Conservation (phyloP, 169 alveolate species). For the Plasmodium blacklocki region DNA sequence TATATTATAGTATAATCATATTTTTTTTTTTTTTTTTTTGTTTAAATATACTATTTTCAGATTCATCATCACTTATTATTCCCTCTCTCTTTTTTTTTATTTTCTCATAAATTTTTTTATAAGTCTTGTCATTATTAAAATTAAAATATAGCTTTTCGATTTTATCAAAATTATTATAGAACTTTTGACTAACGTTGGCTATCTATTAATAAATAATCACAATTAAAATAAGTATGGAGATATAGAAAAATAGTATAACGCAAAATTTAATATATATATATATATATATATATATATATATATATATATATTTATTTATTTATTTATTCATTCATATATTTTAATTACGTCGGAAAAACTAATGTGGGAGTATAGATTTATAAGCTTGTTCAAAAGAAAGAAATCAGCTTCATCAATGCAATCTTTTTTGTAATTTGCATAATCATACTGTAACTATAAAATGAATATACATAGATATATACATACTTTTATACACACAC, state of each 20-base stretch:
- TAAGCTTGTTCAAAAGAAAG: constrained; percentile 32
- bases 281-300: constrained; percentile 3
- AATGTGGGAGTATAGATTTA: constrained; percentile 34
- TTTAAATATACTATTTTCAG: constrained; percentile 25
- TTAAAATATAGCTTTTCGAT: constrained; percentile 51
- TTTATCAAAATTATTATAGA: constrained; percentile 46
- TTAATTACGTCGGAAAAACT: constrained; percentile 47
- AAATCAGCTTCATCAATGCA: not conserved
- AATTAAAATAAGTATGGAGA: not conserved
- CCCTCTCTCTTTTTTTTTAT: constrained; percentile 39
- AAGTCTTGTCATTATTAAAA: constrained; percentile 63
- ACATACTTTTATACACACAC: not conserved
- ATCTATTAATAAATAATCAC: not conserved
- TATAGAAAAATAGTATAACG: not conserved
- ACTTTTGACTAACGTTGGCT: constrained; percentile 40
- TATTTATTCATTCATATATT: no score
- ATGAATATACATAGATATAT: not conserved
- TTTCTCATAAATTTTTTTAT: constrained; percentile 69
- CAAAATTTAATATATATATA: not conserved
- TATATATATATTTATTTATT: not conserved
- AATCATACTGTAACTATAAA: constrained; percentile 52
- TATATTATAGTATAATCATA: not conserved
- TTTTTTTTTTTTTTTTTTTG: not conserved
- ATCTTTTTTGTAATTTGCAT: constrained; percentile 11
- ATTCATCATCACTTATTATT: constrained; percentile 12